Evolutionary conservation across 495 filamentous ascomycete genomes (phyloP).

Genomic region (Penicillium bovifimosum): DNA sequence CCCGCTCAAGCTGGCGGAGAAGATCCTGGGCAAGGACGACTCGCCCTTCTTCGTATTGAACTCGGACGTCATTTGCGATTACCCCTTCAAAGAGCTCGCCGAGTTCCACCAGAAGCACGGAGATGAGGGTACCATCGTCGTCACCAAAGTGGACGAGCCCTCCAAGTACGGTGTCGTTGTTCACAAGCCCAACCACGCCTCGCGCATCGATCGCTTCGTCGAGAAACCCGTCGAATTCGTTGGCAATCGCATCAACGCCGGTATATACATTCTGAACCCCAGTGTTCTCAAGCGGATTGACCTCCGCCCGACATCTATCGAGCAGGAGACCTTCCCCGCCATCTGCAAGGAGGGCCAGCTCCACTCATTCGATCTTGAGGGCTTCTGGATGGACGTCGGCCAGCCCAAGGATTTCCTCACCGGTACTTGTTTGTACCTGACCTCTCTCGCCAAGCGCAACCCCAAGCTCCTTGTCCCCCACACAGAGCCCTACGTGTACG

Average conservation of each 20-base stretch:
- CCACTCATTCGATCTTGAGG: conserved; percentile 96
- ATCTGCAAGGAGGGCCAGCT: conserved; percentile 87
- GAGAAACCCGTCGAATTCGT: conserved; percentile 99
- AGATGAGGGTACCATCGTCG: conserved; percentile 95
- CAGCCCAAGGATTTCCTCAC: conserved; percentile 98
- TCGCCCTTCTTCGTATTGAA: conserved; percentile 98
- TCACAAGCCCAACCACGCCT: conserved; percentile 89
- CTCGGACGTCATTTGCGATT: conserved; percentile 97
- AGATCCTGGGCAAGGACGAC: conserved; percentile 88
- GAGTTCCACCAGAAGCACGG: conserved; percentile 87
- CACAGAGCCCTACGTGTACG: conserved; percentile 77
- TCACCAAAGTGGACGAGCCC: conserved; percentile 99
- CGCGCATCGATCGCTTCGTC: conserved; percentile 96
- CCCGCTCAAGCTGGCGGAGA: conserved; percentile 92
- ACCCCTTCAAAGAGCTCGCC: conserved; percentile 85
- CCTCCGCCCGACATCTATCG: conserved; percentile 96
- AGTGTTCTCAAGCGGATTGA: conserved; percentile 88
- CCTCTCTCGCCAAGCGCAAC: conserved; percentile 85
- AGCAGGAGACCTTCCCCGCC: conserved; percentile 98
- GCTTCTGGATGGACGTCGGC: conserved; percentile 99
- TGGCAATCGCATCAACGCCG: conserved; percentile 98
- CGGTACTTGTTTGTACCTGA: conserved; percentile 95
- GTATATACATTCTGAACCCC: conserved; percentile 98
- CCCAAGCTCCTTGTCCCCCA: conserved; percentile 76
- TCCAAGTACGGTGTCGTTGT: conserved; percentile 99